Percentiles rank a stretch among this genome's conserved stretches.
phyloP scores from a whole-genome alignment of 768 basidiomycete species.

The Kwoniella newhampshirensis region DNA sequence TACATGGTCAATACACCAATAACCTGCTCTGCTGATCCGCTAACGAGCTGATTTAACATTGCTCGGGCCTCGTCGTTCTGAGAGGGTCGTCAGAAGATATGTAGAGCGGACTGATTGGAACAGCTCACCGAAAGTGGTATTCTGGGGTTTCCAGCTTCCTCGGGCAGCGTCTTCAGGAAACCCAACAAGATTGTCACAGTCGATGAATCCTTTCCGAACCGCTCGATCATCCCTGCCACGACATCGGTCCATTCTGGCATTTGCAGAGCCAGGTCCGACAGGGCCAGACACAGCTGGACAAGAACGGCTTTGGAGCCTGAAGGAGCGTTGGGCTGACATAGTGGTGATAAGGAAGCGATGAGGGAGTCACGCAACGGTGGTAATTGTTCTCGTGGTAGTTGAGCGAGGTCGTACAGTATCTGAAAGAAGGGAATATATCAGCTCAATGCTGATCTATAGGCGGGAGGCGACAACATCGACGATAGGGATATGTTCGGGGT shows the following conservation, averaged over 20 bases:
- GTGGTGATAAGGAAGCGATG: slow-evolving; percentile 68
- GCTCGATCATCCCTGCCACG: slow-evolving; percentile 75
- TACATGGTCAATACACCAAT: slow-evolving; percentile 82
- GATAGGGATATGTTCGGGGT: too few species aligned
- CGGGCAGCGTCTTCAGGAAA: slow-evolving; percentile 86
- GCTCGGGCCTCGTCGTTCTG: slow-evolving; percentile 22
- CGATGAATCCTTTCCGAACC: slow-evolving; percentile 77
- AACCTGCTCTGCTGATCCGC: slow-evolving; percentile 61
- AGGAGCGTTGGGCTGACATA: slow-evolving; percentile 56
- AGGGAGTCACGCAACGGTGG: slow-evolving; percentile 84
- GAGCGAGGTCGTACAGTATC: slow-evolving; percentile 92
- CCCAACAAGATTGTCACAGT: slow-evolving; percentile 82
- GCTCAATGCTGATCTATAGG: too few species aligned
- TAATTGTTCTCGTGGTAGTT: slow-evolving; percentile 72
- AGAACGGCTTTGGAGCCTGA: slow-evolving; percentile 78
- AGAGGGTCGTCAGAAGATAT: not conserved
- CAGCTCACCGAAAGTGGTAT: slow-evolving; percentile 80
- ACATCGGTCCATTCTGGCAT: slow-evolving; percentile 75
- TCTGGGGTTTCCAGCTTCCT: slow-evolving; percentile 79
- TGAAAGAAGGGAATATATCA: slow-evolving; percentile 50
- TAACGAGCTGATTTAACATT: slow-evolving; percentile 25
- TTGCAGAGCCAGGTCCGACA: slow-evolving; percentile 88
- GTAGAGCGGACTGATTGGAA: not conserved
- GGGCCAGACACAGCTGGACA: slow-evolving; percentile 82
- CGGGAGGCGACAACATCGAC: too few species aligned